A percentile compares a stretch with the other conserved stretches of the same genome.
Conservation (phyloP, 352 stramenopile genomes). For the Globisporangium parvum region DNA sequence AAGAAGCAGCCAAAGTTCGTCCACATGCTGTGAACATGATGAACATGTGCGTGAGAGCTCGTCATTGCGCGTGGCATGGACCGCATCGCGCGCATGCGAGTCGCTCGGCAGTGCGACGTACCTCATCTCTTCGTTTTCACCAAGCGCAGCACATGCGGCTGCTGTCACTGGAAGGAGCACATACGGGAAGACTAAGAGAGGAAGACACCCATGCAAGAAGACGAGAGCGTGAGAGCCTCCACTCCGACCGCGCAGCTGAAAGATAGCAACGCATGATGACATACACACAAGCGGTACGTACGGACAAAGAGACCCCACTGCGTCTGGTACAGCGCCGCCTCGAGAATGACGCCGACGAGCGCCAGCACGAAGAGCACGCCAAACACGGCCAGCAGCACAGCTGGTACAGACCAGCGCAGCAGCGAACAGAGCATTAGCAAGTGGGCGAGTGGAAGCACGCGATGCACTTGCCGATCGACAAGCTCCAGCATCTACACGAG, state of each 20-base stretch:
- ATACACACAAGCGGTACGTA: slow-evolving; percentile 15
- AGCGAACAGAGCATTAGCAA: neutral
- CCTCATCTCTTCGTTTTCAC: slow-evolving; percentile 46
- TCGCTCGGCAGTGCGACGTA: slow-evolving; percentile 4
- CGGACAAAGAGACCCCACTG: slow-evolving; percentile 64
- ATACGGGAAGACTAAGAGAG: slow-evolving; percentile 48
- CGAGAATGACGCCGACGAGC: slow-evolving; percentile 47
- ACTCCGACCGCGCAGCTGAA: neutral
- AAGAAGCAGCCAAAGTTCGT: slow-evolving; percentile 72
- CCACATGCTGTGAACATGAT: slow-evolving; percentile 31
- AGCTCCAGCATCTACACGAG: too few relatives aligned
- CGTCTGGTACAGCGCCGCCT: slow-evolving; percentile 49
- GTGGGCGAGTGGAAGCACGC: too few relatives aligned
- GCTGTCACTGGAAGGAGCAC: slow-evolving; percentile 58
- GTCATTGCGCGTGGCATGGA: neutral
- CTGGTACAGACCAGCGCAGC: slow-evolving; percentile 12
- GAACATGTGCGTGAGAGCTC: neutral
- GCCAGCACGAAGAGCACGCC: slow-evolving; percentile 49
- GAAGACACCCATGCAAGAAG: neutral
- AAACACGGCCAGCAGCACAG: slow-evolving; percentile 30
- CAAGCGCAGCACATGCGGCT: slow-evolving; percentile 42
- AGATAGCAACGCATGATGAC: neutral
- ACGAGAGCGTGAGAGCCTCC: neutral
- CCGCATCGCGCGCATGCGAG: neutral
- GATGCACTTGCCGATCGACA: too few relatives aligned